Evolutionary conservation across 2,329 filamentous ascomycete genomes (phyloP).

Genomic region (Beauveria varroae): DNA sequence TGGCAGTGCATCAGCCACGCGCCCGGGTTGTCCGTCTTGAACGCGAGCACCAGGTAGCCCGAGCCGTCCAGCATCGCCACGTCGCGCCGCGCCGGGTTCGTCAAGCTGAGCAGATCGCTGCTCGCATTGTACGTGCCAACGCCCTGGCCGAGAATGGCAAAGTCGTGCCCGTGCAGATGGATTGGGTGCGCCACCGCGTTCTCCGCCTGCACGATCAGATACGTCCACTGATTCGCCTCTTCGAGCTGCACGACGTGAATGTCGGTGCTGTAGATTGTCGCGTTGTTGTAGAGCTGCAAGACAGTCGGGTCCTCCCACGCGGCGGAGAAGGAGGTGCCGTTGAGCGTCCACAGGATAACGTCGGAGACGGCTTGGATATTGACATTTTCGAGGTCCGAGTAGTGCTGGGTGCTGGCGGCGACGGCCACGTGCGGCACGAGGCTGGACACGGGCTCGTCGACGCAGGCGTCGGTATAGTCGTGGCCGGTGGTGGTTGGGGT

Average conservation of each 20-base stretch:
- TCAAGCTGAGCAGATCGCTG: neutral
- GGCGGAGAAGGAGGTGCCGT: neutral
- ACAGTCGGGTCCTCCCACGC: neutral
- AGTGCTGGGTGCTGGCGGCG: neutral
- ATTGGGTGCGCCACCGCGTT: conserved; percentile 15
- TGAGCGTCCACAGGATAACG: neutral
- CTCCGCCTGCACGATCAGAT: conserved; percentile 13
- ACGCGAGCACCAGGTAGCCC: conserved; percentile 42
- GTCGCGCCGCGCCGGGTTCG: conserved; percentile 45
- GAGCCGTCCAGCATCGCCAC: conserved; percentile 37
- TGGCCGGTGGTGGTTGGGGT: neutral
- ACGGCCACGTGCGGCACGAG: neutral
- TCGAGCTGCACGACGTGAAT: neutral
- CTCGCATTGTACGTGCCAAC: conserved; percentile 11
- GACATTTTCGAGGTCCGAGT: neutral
- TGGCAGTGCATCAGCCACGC: conserved; percentile 30
- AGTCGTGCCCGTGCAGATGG: conserved; percentile 19
- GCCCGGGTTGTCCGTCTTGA: conserved; percentile 28
- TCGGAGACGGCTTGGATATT: neutral
- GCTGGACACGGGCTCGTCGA: neutral
- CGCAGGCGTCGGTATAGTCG: neutral
- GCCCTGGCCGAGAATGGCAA: conserved; percentile 15
- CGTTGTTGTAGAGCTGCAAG: neutral
- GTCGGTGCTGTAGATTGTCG: neutral
- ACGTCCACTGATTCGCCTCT: conserved; percentile 14